Evolutionary conservation across 192 early-diverging fungal species (phyloP), one percentile per base, ranked within the genome.

Genomic region (Entomortierella beljakovae): DNA sequence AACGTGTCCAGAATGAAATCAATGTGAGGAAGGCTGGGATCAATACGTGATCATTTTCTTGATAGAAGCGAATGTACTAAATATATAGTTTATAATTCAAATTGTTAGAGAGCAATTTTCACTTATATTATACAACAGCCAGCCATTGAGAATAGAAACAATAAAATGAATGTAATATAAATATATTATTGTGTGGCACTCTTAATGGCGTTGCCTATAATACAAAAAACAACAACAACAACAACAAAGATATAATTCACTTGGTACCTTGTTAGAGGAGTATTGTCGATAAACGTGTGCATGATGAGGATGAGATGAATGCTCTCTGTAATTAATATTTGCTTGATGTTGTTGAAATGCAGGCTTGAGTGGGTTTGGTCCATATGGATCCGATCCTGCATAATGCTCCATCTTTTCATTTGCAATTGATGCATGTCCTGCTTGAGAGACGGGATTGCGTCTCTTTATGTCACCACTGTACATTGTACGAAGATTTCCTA

Each of bases 1-100:
- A 88, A 31, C 91, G 86, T 23, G 92, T 91, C 71, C 85, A 87
- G 71, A 92, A 84, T 11, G 92, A 84, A 2, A 88, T 50, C n/a
- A 91, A 23, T 7, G 91, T 92, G 61, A 94, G 81, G 15, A 84
- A 33, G 22, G 76, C 37, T 2, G 86, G 81, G 42, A 88, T 84
- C 4, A 89, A 50, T 10, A 86, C 28, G 31, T 86, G 81, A 7
- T 85, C 79, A 68, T 91, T 67, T 53, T 83, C n/a, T 57, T 86
- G 76, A 25, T 70, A 85, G 57, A 82, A 82, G 0, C 71, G 72
- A 34, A 87, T 63, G 51, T 73, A 65, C 70, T 75, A 75, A 18
- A 65, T 54, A 28, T 9, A 50, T 40, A 40, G 10, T n/a, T n/a
- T 33, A 28, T 57, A 37, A 13, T 8, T 57, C 34, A 6, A 25